Conservation (phyloP, 2,329 filamentous ascomycete species). For the Periconia sp. region DNA sequence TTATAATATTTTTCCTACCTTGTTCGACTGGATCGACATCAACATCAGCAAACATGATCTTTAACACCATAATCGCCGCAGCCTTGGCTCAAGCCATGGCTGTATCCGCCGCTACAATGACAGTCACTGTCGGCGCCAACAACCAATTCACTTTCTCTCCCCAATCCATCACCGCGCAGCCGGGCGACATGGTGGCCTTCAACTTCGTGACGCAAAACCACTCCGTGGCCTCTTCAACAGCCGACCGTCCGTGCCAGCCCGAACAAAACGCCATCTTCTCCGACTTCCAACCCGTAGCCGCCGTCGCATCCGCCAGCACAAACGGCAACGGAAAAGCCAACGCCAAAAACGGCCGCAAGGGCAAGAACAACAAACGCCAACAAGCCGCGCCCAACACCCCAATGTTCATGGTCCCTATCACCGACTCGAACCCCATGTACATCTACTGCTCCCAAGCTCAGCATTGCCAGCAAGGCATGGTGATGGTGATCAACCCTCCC, state of each 20-base stretch:
- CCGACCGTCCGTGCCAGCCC: conserved; percentile 28
- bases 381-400: conserved; percentile 18
- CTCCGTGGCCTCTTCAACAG: conserved; percentile 27
- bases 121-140: conserved; percentile 33
- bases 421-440: conserved; percentile 67
- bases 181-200: conserved; percentile 32
- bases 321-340: conserved; percentile 12
- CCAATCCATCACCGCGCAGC: conserved; percentile 26
- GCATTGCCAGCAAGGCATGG: conserved; percentile 75
- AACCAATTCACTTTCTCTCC: conserved; percentile 34
- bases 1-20: conserved; percentile 1
- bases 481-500: conserved; percentile 67
- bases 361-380: conserved; percentile 24
- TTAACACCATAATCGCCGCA: conserved; percentile 20
- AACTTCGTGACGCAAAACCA: conserved; percentile 30
- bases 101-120: conserved; percentile 30
- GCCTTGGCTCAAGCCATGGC: conserved; percentile 27
- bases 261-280: conserved; percentile 28
- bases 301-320: conserved; percentile 9
- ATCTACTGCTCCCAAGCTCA: conserved; percentile 69
- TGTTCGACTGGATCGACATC: neutral
- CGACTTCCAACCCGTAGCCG: conserved; percentile 29
- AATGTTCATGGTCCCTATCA: conserved; percentile 30
- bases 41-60: conserved; percentile 23
- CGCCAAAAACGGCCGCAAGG: conserved; percentile 13